These are phyloP conservation scores for Excoecaria cochinchinensis DNA, from an alignment of 345 rosid genomes.

Conservation along the genomic window DNA sequence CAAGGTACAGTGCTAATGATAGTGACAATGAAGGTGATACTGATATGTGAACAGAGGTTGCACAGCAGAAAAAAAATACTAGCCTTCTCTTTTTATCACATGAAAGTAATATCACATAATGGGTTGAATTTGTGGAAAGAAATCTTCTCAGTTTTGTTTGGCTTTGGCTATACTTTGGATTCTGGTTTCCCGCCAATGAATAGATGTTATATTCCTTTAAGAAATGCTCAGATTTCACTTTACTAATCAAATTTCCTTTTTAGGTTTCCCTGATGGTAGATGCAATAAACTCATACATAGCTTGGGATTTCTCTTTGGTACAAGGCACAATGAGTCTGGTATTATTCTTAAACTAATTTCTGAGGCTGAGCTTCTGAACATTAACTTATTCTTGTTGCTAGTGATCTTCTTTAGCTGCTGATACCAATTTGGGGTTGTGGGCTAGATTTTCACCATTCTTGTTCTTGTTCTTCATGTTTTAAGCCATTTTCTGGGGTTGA, in stretches of 20 bases:
- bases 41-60: too few relatives aligned
- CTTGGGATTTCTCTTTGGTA: conserved; percentile 87
- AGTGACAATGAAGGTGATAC: too few relatives aligned
- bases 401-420: background rate
- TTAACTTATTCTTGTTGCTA: background rate
- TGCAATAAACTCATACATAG: conserved; percentile 83
- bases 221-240: background rate
- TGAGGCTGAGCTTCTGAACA: background rate
- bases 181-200: background rate
- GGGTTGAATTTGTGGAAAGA: background rate
- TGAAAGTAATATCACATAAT: background rate
- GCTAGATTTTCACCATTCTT: background rate
- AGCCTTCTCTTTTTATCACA: background rate
- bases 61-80: too few relatives aligned
- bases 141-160: background rate
- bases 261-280: conserved; percentile 84
- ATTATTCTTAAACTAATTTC: conserved; percentile 29
- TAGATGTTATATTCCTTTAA: background rate
- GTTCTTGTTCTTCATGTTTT: background rate
- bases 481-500: too few relatives aligned
- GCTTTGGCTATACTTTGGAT: background rate
- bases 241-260: conserved; percentile 19
- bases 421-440: background rate
- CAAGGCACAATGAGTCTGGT: conserved; percentile 89
- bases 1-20: too few relatives aligned